Evolutionary conservation across 805 yeast species (phyloP), one percentile per base, ranked within the genome.

Genomic region (Jamesozyma gamospora): DNA sequence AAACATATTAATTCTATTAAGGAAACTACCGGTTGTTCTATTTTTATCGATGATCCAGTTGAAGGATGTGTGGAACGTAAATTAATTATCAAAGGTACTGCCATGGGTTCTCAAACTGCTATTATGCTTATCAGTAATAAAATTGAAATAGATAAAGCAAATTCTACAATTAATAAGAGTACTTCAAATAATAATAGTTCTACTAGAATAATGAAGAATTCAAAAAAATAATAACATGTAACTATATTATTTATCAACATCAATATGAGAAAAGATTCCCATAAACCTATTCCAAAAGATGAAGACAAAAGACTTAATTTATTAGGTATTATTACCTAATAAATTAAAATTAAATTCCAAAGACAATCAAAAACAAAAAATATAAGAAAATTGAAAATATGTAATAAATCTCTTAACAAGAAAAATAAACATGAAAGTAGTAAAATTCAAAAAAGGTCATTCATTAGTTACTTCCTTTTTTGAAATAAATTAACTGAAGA

Each of bases 1-100:
- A 76, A 81, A 51, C 82, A 79, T 49, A 79, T 86, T 42, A 81
- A 78, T 52, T 85, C 82, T 45, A 78, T 86, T 36, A 72, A 90
- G 45, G 79, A 77, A 43, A 68, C 75, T 24, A 76, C 90, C 16
- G 90, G 94, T 26, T 74, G 85, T 34, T 77, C 79, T 42, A 83
- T 86, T 21, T 74, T 75, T 46, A 81, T 86, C 39, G 83, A 77
- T 46, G 75, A 70, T 28, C 72, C 70, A 15, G 65, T 64, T 18
- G 77, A 74, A 1, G 80, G 75, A 41, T 49, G 61, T 3, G 63
- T 65, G 18, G 84, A 80, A 48, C 65, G 94, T 47, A 74, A 72
- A 49, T 64, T 85, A 44, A 75, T 82, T 1, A 66, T 86, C 39
- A 74, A 75, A 18, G 94, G 95, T 4, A 64, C 79, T 0, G 66